Evolutionary conservation across 768 basidiomycete genomes (phyloP), one percentile per base, ranked within the genome.

Genomic region (Phanerochaete sordida): DNA sequence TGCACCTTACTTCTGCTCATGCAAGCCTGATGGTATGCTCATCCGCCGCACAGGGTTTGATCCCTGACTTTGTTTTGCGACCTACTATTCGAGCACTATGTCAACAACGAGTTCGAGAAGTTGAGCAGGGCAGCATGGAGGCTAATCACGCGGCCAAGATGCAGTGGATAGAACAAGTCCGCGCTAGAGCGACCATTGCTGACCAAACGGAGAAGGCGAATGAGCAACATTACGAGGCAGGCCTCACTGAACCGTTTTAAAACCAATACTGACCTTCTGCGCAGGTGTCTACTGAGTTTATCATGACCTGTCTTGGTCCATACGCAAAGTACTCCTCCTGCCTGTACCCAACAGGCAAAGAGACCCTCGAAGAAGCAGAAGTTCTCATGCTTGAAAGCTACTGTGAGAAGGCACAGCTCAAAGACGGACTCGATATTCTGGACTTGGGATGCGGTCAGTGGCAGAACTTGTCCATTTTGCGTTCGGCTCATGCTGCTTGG

Each of bases 201-300:
- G 84, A 83, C 60, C 76, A 81, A 12, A 80, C 86, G 0, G 79
- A 83, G 39, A 86, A 85, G 66, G 88, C 87, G 21, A 90, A 90
- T 63, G 84, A 89, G 66, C 88, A 89, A 69, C 87, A 90, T 66
- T 90, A 90, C 69, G 87, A 90, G 75, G 87, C 86, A 58, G 64
- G 70, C 43, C 24, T 56, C 2, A 28, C 21, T 49, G 19, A 49
- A 3, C 28, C 8, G 24, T 28, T 5, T 33, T 1, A 9, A 50
- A 23, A 28, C 12, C 16, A 1, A 3, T 48, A 48, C 24, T 45
- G n/a, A 1, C 57, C 23, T 43, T 43, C 23, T 16, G 16, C 26
- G 12, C 35, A 85, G 84, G 81, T 86, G 8, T 73, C 83, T 0
- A 85, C 82, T 0, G 70, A 77, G 30, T 89, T 90, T 70, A 87